Conservation (phyloP, 192 early-diverging fungal genomes). For the Coemansia guatemalensis region DNA sequence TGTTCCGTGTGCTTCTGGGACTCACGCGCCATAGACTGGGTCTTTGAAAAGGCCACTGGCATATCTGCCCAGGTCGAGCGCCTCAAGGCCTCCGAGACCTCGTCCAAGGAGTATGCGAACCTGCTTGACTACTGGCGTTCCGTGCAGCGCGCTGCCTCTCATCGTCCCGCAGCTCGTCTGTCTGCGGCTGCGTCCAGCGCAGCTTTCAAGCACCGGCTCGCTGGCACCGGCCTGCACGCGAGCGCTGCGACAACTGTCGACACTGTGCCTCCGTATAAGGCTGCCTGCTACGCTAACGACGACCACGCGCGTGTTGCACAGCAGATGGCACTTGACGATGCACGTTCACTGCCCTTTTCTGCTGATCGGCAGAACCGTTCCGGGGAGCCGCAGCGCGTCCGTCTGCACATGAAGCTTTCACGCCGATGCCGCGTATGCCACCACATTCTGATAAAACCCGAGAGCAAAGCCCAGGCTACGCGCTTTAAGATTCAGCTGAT, state of each 20-base stretch:
- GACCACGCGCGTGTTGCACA: constrained; percentile 16
- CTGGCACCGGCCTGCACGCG: background rate
- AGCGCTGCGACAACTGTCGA: background rate
- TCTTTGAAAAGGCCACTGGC: constrained; percentile 92
- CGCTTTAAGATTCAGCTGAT: constrained; percentile 88
- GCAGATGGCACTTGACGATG: constrained; percentile 21
- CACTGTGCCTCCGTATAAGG: constrained; percentile 25
- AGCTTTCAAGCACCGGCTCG: constrained; percentile 31
- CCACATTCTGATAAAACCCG: constrained; percentile 89
- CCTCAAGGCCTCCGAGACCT: constrained; percentile 63
- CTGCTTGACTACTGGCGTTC: constrained; percentile 86
- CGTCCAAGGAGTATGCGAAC: constrained; percentile 78
- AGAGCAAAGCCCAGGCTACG: constrained; percentile 84
- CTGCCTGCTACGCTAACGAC: constrained; percentile 9
- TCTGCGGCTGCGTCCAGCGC: background rate
- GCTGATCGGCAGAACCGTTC: constrained; percentile 28
- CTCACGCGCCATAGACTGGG: constrained; percentile 87
- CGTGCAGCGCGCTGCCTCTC: constrained; percentile 55
- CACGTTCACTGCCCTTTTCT: constrained; percentile 56
- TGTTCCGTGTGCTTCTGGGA: constrained; percentile 93
- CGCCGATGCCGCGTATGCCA: constrained; percentile 87
- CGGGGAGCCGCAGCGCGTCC: constrained; percentile 74
- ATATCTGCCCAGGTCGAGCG: constrained; percentile 88
- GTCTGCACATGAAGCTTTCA: constrained; percentile 80
- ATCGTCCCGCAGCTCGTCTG: constrained; percentile 4